phyloP scores from a whole-genome alignment of 306 rosid genomes.

The Acacia confusa region DNA sequence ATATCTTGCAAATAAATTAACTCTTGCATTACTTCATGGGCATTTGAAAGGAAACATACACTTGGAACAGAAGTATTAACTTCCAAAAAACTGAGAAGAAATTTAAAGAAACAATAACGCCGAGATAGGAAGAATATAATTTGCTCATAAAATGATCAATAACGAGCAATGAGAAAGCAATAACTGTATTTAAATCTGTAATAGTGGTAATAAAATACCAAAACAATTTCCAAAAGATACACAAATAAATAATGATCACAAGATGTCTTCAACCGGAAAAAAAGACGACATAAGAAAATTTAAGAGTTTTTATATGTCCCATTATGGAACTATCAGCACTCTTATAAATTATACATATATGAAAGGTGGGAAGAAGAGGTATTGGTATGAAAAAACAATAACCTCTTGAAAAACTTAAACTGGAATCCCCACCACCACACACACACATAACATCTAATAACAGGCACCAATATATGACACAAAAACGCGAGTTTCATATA shows the following conservation, averaged over 20 bases:
- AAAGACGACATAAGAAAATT: slow-evolving; percentile 1
- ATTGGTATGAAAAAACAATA: background rate
- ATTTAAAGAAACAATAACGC: background rate
- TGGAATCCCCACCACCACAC: background rate
- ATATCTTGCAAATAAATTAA: background rate
- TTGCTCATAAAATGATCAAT: background rate
- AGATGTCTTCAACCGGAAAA: slow-evolving; percentile 25
- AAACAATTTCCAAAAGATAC: background rate
- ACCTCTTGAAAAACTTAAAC: background rate
- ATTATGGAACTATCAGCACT: background rate
- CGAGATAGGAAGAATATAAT: background rate
- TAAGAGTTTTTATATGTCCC: background rate
- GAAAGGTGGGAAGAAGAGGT: slow-evolving; percentile 1
- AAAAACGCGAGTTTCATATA: background rate
- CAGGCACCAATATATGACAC: background rate
- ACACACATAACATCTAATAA: background rate
- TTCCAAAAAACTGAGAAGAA: background rate
- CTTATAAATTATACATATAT: background rate
- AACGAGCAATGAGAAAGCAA: background rate
- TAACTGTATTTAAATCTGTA: background rate
- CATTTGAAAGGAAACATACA: background rate
- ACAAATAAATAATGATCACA: background rate
- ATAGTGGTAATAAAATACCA: background rate
- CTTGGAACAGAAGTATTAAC: background rate
- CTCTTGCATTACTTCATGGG: background rate